Evolutionary conservation across 495 filamentous ascomycete species (phyloP).

Genomic region (Aspergillus bertholletiae): DNA sequence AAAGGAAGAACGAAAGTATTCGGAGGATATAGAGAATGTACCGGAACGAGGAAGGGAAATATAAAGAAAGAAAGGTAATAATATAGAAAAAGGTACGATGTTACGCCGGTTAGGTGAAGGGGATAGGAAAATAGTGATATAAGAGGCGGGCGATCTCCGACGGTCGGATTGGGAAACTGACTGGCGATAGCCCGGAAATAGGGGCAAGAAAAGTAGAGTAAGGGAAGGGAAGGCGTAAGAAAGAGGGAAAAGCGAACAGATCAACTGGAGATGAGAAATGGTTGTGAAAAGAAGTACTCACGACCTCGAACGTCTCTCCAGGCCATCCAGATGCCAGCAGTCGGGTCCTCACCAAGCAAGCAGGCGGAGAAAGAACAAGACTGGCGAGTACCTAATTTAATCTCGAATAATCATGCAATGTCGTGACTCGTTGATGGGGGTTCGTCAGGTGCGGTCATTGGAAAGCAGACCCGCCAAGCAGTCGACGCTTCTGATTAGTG

Average conservation of each 20-base stretch:
- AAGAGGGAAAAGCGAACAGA: neutral
- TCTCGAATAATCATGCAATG: neutral
- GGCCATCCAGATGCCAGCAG: neutral
- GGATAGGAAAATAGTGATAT: constrained; percentile 4
- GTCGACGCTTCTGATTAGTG: neutral
- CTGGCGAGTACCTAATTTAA: neutral
- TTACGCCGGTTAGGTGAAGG: neutral
- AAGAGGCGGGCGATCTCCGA: constrained; percentile 10
- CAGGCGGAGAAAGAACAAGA: neutral
- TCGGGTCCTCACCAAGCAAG: neutral
- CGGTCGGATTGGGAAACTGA: constrained; percentile 7
- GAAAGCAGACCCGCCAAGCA: neutral
- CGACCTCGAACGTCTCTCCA: neutral
- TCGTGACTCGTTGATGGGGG: neutral
- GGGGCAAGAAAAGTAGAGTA: constrained; percentile 4
- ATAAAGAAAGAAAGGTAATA: neutral
- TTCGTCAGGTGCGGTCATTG: neutral
- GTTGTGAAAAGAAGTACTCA: neutral
- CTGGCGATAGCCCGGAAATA: constrained; percentile 11
- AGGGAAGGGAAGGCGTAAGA: neutral
- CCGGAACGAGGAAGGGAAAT: neutral
- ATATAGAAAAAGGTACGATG: neutral
- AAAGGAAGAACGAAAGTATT: constrained; percentile 2
- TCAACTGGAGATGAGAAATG: neutral
- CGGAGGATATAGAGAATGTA: neutral